Evolutionary conservation across 2,329 filamentous ascomycete genomes (phyloP).

Genomic region (Aspergillus novoparasiticus): DNA sequence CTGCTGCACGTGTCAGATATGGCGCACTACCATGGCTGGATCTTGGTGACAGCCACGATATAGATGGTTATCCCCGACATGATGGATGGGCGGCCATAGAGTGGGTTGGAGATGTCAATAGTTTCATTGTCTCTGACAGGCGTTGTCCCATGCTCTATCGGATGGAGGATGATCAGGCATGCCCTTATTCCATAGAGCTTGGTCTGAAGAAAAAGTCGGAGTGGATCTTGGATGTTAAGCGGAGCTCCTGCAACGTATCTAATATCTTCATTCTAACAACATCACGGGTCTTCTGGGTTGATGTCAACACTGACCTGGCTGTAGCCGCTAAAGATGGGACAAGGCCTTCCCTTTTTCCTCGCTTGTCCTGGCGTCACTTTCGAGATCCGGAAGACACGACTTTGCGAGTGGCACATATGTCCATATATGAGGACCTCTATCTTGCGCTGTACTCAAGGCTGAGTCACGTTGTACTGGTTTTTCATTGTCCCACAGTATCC

Average conservation of each 20-base stretch:
- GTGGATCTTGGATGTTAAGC: slow-evolving; percentile 59
- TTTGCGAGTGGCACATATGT: slow-evolving; percentile 43
- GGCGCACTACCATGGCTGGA: slow-evolving; percentile 35
- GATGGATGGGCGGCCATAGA: slow-evolving; percentile 50
- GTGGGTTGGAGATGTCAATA: slow-evolving; percentile 42
- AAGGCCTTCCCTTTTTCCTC: slow-evolving; percentile 36
- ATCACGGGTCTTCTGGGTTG: slow-evolving; percentile 50
- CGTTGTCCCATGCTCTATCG: slow-evolving; percentile 42
- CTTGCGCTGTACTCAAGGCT: slow-evolving; percentile 45
- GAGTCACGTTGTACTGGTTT: slow-evolving; percentile 35
- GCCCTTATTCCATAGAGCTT: slow-evolving; percentile 38
- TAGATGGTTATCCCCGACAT: slow-evolving; percentile 25
- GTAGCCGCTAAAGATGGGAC: slow-evolving; percentile 19
- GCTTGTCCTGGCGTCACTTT: slow-evolving; percentile 58
- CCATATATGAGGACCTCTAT: slow-evolving; percentile 36
- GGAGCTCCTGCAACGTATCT: slow-evolving; percentile 43
- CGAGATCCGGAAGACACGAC: slow-evolving; percentile 56
- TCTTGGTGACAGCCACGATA: slow-evolving; percentile 14
- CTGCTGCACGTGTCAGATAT: slow-evolving; percentile 28
- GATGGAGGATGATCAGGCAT: slow-evolving; percentile 27
- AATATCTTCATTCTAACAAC: slow-evolving; percentile 59
- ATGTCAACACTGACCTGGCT: slow-evolving; percentile 36
- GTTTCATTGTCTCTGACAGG: slow-evolving; percentile 57
- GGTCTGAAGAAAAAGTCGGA: slow-evolving; percentile 40
- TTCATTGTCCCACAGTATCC: slow-evolving; percentile 32